phyloP scores from a whole-genome alignment of 208 protist genomes.

The Trypanosoma caninum region DNA sequence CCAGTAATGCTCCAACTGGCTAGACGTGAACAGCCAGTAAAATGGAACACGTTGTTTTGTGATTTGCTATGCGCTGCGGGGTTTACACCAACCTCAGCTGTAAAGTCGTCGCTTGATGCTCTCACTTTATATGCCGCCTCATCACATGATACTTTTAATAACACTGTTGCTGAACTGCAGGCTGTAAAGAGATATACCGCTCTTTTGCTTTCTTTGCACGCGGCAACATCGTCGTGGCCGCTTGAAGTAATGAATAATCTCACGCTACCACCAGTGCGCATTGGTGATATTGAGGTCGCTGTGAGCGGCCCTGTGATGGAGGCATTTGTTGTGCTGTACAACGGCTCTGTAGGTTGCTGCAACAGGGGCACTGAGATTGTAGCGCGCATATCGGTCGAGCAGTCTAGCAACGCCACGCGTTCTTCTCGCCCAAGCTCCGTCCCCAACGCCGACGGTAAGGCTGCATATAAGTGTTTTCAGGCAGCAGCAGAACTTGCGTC shows the following conservation, averaged over 20 bases:
- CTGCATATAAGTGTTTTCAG: slow-evolving; percentile 45
- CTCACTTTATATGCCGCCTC: slow-evolving; percentile 48
- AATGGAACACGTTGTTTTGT: slow-evolving; percentile 40
- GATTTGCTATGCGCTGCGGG: slow-evolving; percentile 27
- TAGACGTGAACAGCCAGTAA: slow-evolving; percentile 30
- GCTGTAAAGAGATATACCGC: slow-evolving; percentile 35
- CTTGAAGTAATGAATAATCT: slow-evolving; percentile 32
- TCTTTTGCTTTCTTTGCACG: slow-evolving; percentile 50
- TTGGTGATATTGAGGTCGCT: background rate
- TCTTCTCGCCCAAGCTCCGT: background rate
- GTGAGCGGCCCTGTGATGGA: slow-evolving; percentile 38
- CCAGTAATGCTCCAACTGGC: slow-evolving; percentile 22
- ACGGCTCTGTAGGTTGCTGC: slow-evolving; percentile 46
- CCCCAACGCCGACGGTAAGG: slow-evolving; percentile 45
- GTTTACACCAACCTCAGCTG: slow-evolving; percentile 18
- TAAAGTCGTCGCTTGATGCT: slow-evolving; percentile 32
- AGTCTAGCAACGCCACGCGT: slow-evolving; percentile 19
- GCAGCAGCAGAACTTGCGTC: slow-evolving; percentile 27
- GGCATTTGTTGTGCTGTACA: slow-evolving; percentile 55
- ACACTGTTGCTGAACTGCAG: slow-evolving; percentile 23
- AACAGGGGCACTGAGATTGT: slow-evolving; percentile 38
- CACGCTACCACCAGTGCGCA: slow-evolving; percentile 14
- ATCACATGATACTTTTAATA: slow-evolving; percentile 26
- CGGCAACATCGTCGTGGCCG: slow-evolving; percentile 42
- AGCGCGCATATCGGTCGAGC: slow-evolving; percentile 16